Base-by-base conservation (phyloP, 2,329 filamentous ascomycete species). In the Clonostachys rosea region DNA sequence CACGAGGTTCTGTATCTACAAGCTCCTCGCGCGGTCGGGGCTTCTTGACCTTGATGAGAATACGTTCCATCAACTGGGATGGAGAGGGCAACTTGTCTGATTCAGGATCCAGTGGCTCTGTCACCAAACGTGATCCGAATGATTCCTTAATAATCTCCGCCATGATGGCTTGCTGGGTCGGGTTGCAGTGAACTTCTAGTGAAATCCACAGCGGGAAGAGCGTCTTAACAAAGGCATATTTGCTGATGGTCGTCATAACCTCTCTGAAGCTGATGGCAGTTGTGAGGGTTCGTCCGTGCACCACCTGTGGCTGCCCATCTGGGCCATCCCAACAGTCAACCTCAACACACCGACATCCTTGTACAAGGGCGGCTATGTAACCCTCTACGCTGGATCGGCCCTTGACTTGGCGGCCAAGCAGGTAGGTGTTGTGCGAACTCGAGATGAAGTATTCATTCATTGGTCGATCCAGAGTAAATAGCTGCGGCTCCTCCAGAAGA, bases 401-500 rank as follows among this genome's bases (percentile, higher is more conserved):
- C 11, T 84, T 87, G 3, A 97, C 85, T 64, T 99, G 94, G 46
- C 91, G 85, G 13, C 94, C 94, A 5, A 95, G 76, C 1, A 99
- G 83, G 60, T 99, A 99, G 0, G 94, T 99, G 67, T 99, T 99
- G 75, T 99, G 94, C 2, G 94, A 97, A 71, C 91, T 96, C 2
- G 92, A 97, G 55, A 99, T 94, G 72, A 91, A 96, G 67, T 99
- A 99, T 62, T 97, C 92, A 62, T 95, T 96, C 63, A 97, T 73
- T 0, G 94, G 94, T 20, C 88, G 83, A 60, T 95, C 84, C 47
- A 96, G 81, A 6, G 73, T 73, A 47, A 83, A 81, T 30, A 81
- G 70, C 12, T 78, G 67, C n/a, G 81, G 78, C 50, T 79, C 75
- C 40, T 79, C 77, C 30, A 78, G 69, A 40, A 90, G 77, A 3